These are phyloP conservation scores for Backusella luteola DNA, from an alignment of 192 early-diverging fungal genomes.

Conservation along the genomic window DNA sequence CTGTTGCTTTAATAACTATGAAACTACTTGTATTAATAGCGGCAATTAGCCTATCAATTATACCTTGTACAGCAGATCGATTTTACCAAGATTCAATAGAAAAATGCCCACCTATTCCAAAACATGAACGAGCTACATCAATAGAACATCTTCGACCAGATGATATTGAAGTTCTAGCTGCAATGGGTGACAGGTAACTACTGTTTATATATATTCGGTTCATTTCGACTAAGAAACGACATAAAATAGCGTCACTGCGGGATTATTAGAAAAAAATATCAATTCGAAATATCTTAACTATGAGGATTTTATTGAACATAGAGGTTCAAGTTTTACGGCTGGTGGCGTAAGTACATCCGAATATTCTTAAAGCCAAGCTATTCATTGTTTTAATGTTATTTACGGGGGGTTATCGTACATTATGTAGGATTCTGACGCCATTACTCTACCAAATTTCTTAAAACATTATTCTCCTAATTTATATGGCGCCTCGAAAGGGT, in stretches of 20 bases:
- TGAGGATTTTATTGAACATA: constrained; percentile 19
- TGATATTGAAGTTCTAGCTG: constrained; percentile 16
- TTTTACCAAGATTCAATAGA: neutral
- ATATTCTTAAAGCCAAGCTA: neutral
- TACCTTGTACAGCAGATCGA: neutral
- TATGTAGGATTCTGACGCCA: constrained; percentile 33
- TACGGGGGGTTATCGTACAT: neutral
- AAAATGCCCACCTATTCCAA: neutral
- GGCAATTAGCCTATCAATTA: neutral
- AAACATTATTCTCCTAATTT: constrained; percentile 40
- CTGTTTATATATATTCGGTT: neutral
- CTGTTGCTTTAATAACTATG: neutral
- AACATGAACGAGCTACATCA: neutral
- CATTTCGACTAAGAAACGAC: neutral
- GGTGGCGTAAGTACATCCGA: constrained; percentile 40
- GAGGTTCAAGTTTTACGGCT: constrained; percentile 51
- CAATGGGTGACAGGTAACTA: constrained; percentile 13
- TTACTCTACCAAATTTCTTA: constrained; percentile 46
- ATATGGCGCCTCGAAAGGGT: constrained; percentile 43
- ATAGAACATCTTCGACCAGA: neutral
- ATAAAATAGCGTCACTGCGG: neutral
- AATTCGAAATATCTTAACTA: neutral
- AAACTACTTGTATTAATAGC: neutral
- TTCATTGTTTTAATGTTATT: neutral
- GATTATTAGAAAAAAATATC: neutral